phyloP scores from a whole-genome alignment of 2,329 filamentous ascomycete species.

The Blastomyces gilchristii region DNA sequence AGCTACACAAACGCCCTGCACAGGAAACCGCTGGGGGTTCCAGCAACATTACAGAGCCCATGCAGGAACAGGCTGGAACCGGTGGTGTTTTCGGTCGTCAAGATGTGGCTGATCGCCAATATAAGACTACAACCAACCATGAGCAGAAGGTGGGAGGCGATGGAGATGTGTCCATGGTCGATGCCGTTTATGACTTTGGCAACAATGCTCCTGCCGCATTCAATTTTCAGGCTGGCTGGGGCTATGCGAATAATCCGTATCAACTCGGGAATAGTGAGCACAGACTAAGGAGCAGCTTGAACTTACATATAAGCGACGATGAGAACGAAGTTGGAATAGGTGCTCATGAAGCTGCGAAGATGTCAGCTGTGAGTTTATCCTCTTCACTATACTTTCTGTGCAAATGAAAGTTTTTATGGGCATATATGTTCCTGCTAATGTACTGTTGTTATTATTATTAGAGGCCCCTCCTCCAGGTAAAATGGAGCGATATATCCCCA shows the following conservation, averaged over 20 bases:
- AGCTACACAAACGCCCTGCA: too few relatives aligned
- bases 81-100: not conserved
- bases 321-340: not conserved
- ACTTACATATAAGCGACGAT: not conserved
- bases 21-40: not conserved
- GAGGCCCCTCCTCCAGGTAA: conserved; percentile 12
- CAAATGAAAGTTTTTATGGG: not conserved
- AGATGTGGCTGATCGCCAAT: not conserved
- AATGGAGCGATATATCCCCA: conserved; percentile 27
- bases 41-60: not conserved
- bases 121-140: not conserved
- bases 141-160: not conserved
- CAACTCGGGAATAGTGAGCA: not conserved
- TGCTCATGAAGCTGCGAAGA: not conserved
- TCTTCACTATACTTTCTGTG: not conserved
- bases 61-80: not conserved
- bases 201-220: not conserved
- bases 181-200: not conserved
- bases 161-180: not conserved
- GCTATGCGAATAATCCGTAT: not conserved
- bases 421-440: not conserved
- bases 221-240: not conserved
- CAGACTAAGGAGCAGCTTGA: not conserved
- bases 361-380: not conserved
- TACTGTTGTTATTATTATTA: not conserved